A percentile compares a stretch with the other conserved stretches of the same genome.
phyloP scores from a whole-genome alignment of 2,329 filamentous ascomycete genomes.

The Xylaria sp. region DNA sequence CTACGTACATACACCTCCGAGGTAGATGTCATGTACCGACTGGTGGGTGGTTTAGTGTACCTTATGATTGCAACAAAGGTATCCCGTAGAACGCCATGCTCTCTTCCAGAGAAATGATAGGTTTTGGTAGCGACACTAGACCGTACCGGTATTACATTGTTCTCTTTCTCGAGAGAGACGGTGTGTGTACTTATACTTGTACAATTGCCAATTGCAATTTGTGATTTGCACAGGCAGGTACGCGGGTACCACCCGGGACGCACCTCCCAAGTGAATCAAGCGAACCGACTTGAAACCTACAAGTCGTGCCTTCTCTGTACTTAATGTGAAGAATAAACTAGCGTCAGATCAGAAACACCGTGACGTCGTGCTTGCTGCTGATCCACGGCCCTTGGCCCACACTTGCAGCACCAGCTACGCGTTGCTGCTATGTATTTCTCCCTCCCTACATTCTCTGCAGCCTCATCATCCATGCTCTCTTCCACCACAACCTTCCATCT shows the following conservation, averaged over 20 bases:
- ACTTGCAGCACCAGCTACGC: not conserved
- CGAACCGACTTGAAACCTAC: not conserved
- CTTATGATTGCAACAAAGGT: not conserved
- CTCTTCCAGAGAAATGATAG: not conserved
- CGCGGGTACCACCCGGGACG: not conserved
- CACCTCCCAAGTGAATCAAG: not conserved
- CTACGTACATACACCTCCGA: not conserved
- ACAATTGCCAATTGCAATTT: not conserved
- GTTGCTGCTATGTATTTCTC: not conserved
- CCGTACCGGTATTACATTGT: not conserved
- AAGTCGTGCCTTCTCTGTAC: not conserved
- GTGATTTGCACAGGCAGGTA: not conserved
- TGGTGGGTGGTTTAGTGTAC: not conserved
- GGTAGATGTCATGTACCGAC: not conserved
- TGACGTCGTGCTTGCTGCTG: slow-evolving; percentile 1
- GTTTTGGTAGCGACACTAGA: no score
- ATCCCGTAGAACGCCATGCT: not conserved
- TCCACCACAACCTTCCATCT: not conserved
- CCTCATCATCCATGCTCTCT: slow-evolving; percentile 2
- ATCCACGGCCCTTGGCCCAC: not conserved
- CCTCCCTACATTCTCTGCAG: slow-evolving; percentile 17
- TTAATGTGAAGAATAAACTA: not conserved
- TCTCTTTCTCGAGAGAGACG: not conserved
- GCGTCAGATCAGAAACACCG: not conserved
- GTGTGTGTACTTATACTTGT: not conserved